Base-by-base conservation (phyloP, 139 green algal genomes). In the Chlorella ohadii region DNA sequence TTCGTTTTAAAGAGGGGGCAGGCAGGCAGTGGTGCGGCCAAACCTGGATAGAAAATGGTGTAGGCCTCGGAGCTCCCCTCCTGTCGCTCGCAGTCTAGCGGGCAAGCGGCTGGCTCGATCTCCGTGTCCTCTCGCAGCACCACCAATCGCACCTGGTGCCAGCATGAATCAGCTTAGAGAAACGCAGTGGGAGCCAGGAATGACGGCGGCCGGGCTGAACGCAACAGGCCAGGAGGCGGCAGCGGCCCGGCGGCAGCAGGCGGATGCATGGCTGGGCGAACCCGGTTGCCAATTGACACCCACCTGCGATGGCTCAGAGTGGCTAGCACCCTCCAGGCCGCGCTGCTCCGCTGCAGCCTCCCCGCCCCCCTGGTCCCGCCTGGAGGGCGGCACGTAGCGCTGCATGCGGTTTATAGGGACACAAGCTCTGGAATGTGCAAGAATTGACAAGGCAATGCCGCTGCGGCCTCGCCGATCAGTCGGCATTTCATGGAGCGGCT, bases 321-420 rank as follows among this genome's bases (percentile, higher is more conserved):
- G 3, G 51, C 1, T 3, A 2, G 74, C 74, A 3, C 74, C 74
- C 12, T 70, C 74, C 33, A 81, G 22, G 23, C 11, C 74, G 6
- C 74, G 25, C 33, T 13, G 55, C 34, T 81, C 74, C 3, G 31
- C 31, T 16, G 31, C 55, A 19, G 2, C 74, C 16, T 56, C 38
- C 33, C 22, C 36, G 16, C 36, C 68, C 27, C 34, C 15, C 38
- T 31, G 20, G 16, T 33, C 6, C 19, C 74, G 74, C 27, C 59
- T 17, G 59, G 59, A 72, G 13, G 76, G 76, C 27, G 76, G 76
- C 27, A 82, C 76, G 11, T 82, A 82, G 34, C 76, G 76, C 76
- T 57, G 57, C 67, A 73, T 73, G 16, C 44, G 6, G 44, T 9
- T 51, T n/a, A n/a, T n/a, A n/a, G n/a, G n/a, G n/a, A n/a, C n/a